phyloP scores from a whole-genome alignment of 2,329 filamentous ascomycete genomes.

The Aspergillus chevalieri region DNA sequence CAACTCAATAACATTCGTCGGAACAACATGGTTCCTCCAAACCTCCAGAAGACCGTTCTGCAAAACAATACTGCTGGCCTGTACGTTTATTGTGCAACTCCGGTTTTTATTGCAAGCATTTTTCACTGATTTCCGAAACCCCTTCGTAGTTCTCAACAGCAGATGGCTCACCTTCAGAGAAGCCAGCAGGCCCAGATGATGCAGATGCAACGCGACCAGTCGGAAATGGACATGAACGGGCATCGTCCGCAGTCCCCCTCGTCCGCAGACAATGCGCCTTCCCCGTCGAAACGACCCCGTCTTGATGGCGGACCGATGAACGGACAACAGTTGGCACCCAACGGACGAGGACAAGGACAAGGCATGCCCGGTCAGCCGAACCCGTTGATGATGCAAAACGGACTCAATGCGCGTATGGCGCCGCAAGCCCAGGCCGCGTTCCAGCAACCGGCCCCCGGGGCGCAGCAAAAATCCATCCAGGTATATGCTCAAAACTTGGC shows the following conservation, averaged over 20 bases:
- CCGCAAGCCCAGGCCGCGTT: slow-evolving; percentile 65
- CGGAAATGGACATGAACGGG: slow-evolving; percentile 77
- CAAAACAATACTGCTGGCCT: slow-evolving; percentile 57
- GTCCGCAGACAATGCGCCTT: slow-evolving; percentile 79
- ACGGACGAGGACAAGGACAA: slow-evolving; percentile 62
- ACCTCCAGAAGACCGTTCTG: slow-evolving; percentile 66
- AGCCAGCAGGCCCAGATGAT: slow-evolving; percentile 55
- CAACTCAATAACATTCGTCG: slow-evolving; percentile 58
- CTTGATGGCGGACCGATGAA: slow-evolving; percentile 70
- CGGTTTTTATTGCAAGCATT: neutral
- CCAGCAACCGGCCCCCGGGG: slow-evolving; percentile 49
- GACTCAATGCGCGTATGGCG: slow-evolving; percentile 71
- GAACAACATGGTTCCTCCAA: slow-evolving; percentile 32
- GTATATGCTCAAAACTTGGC: slow-evolving; percentile 80
- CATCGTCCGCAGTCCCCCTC: slow-evolving; percentile 75
- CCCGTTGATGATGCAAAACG: slow-evolving; percentile 54
- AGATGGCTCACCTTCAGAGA: slow-evolving; percentile 64
- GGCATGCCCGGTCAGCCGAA: slow-evolving; percentile 63
- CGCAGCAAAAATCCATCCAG: slow-evolving; percentile 77
- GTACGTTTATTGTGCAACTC: slow-evolving; percentile 23
- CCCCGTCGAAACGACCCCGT: slow-evolving; percentile 82
- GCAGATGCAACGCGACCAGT: slow-evolving; percentile 83
- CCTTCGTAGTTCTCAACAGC: slow-evolving; percentile 51
- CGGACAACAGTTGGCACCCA: slow-evolving; percentile 69
- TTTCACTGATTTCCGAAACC: slow-evolving; percentile 3